Percentiles rank a stretch among this genome's conserved stretches.
These are phyloP conservation scores for Claviceps sp. DNA, from an alignment of 2,329 filamentous ascomycete species.

Conservation along the genomic window DNA sequence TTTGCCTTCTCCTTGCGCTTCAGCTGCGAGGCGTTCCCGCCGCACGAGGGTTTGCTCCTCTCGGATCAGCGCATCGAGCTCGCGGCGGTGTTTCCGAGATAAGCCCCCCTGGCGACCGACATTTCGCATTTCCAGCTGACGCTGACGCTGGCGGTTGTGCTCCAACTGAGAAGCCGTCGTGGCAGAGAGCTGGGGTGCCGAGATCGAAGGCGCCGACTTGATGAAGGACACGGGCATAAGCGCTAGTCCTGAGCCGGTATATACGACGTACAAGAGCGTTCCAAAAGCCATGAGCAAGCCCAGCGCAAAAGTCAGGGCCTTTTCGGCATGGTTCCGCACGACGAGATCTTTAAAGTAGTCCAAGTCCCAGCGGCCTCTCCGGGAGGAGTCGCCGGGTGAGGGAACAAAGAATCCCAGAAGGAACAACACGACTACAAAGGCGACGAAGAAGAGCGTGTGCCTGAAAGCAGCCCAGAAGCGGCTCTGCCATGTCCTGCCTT, in stretches of 20 bases:
- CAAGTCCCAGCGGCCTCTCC: slow-evolving; percentile 55
- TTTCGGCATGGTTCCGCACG: slow-evolving; percentile 70
- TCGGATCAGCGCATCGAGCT: slow-evolving; percentile 73
- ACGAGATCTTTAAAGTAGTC: slow-evolving; percentile 86
- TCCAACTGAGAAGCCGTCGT: slow-evolving; percentile 71
- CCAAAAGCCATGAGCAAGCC: slow-evolving; percentile 82
- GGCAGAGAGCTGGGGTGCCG: slow-evolving; percentile 63
- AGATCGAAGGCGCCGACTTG: slow-evolving; percentile 79
- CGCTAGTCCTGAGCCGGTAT: slow-evolving; percentile 80
- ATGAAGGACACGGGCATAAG: slow-evolving; percentile 82
- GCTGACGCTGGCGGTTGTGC: slow-evolving; percentile 79
- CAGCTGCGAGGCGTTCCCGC: slow-evolving; percentile 74
- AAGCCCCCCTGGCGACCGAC: slow-evolving; percentile 61
- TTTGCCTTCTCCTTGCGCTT: slow-evolving; percentile 64
- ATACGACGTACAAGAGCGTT: slow-evolving; percentile 72
- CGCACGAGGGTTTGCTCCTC: slow-evolving; percentile 89
- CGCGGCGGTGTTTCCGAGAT: slow-evolving; percentile 72
- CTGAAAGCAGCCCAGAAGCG: slow-evolving; percentile 76
- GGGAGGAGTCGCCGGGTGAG: slow-evolving; percentile 51
- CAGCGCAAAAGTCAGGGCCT: slow-evolving; percentile 78
- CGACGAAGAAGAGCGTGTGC: slow-evolving; percentile 77
- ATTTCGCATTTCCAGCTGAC: slow-evolving; percentile 78
- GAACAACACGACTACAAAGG: slow-evolving; percentile 71
- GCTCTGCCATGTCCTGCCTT: slow-evolving; percentile 55
- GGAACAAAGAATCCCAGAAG: slow-evolving; percentile 90